Conservation (phyloP, 2,329 filamentous ascomycete species). For the Alternaria viburni region DNA sequence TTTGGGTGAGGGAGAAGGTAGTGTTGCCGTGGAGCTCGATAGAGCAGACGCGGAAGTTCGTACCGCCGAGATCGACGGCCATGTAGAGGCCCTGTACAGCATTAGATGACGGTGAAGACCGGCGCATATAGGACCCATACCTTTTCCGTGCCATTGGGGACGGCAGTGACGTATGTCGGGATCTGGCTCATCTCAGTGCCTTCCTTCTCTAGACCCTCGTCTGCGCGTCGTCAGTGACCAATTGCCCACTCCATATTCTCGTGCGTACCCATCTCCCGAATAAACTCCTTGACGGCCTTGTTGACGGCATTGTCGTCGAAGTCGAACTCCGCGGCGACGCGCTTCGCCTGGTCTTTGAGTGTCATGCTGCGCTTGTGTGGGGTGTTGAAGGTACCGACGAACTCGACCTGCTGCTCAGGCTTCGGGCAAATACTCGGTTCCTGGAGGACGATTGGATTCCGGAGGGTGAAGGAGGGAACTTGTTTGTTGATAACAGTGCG, state of each 20-base stretch:
- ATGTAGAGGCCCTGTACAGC: slow-evolving; percentile 81
- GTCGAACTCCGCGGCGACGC: slow-evolving; percentile 84
- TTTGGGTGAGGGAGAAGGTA: slow-evolving; percentile 91
- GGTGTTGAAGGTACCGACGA: slow-evolving; percentile 45
- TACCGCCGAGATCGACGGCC: slow-evolving; percentile 96
- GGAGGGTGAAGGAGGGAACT: slow-evolving; percentile 30
- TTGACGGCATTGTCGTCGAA: slow-evolving; percentile 80
- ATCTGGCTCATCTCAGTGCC: slow-evolving; percentile 91
- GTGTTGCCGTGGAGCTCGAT: slow-evolving; percentile 92
- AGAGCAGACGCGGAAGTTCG: slow-evolving; percentile 97
- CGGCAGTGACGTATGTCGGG: slow-evolving; percentile 92
- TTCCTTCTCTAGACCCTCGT: slow-evolving; percentile 79
- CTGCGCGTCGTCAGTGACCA: slow-evolving; percentile 53
- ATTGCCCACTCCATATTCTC: background rate
- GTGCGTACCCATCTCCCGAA: slow-evolving; percentile 75
- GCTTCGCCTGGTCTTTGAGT: slow-evolving; percentile 73
- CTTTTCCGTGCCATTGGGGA: slow-evolving; percentile 98
- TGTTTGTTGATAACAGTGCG: slow-evolving; percentile 33
- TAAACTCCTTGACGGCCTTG: slow-evolving; percentile 81
- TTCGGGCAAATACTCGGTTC: slow-evolving; percentile 38
- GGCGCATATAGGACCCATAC: slow-evolving; percentile 70
- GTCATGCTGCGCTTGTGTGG: slow-evolving; percentile 54
- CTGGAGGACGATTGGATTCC: slow-evolving; percentile 33
- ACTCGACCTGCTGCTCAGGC: slow-evolving; percentile 33
- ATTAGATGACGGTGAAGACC: background rate